These are phyloP conservation scores for Alternaria brassicae DNA, from an alignment of 2,329 filamentous ascomycete species.

Conservation along the genomic window DNA sequence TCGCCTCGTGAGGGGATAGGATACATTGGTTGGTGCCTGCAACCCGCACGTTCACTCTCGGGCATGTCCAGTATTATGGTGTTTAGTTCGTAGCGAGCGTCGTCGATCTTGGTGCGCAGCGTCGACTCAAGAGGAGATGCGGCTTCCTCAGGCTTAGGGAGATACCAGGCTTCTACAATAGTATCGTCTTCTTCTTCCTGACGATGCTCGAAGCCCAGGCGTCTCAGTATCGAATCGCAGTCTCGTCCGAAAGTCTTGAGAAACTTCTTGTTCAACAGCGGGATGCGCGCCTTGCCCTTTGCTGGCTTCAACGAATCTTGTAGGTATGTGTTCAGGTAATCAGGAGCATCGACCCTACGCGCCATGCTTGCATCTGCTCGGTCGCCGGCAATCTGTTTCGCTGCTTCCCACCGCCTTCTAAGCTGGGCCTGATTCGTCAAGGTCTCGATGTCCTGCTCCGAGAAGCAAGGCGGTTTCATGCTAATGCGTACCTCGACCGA, in stretches of 20 bases:
- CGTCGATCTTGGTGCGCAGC: slow-evolving; percentile 57
- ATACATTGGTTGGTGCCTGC: slow-evolving; percentile 40
- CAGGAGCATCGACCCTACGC: slow-evolving; percentile 61
- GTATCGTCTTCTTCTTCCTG: slow-evolving; percentile 44
- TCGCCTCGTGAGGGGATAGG: slow-evolving; percentile 49
- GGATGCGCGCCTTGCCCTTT: slow-evolving; percentile 62
- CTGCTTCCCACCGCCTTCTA: slow-evolving; percentile 60
- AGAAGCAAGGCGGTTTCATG: slow-evolving; percentile 61
- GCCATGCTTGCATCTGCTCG: slow-evolving; percentile 62
- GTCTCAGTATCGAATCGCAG: slow-evolving; percentile 64
- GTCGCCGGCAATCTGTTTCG: slow-evolving; percentile 59
- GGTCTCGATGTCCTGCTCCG: slow-evolving; percentile 55
- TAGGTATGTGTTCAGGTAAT: slow-evolving; percentile 66
- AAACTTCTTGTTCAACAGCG: slow-evolving; percentile 68
- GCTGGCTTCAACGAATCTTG: slow-evolving; percentile 62
- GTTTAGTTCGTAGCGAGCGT: slow-evolving; percentile 66
- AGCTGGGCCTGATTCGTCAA: slow-evolving; percentile 63
- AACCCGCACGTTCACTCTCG: slow-evolving; percentile 37
- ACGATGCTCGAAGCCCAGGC: slow-evolving; percentile 62
- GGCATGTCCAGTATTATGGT: slow-evolving; percentile 56
- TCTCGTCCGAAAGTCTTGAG: slow-evolving; percentile 68
- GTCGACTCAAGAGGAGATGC: slow-evolving; percentile 30
- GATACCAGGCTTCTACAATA: slow-evolving; percentile 40
- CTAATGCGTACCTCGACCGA: slow-evolving; percentile 61
- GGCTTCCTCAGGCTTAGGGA: slow-evolving; percentile 37